A percentile compares a stretch with the other conserved stretches of the same genome.
These are phyloP conservation scores for Diaporthe helianthi DNA, from an alignment of 2,329 filamentous ascomycete genomes.

Conservation along the genomic window DNA sequence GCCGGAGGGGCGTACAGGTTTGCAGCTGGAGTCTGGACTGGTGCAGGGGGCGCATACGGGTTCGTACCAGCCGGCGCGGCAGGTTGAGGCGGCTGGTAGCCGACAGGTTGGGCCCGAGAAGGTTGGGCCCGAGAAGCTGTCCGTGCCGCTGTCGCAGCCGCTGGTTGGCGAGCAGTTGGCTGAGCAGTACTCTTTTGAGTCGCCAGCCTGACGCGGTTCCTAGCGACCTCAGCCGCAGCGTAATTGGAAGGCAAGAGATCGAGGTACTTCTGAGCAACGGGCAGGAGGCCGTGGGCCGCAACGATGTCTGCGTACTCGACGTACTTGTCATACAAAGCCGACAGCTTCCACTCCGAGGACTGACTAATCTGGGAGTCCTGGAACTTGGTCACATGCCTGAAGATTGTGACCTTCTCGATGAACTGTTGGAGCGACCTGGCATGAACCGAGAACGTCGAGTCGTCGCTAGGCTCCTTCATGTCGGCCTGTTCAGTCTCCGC, in stretches of 20 bases:
- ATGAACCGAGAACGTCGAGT: constrained; percentile 90
- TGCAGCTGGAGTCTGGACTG: constrained; percentile 19
- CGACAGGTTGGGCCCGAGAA: constrained; percentile 50
- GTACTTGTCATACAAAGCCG: constrained; percentile 90
- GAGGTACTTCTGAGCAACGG: constrained; percentile 89
- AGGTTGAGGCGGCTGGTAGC: constrained; percentile 58
- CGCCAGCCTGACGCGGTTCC: constrained; percentile 84
- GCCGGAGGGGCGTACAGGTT: constrained; percentile 35
- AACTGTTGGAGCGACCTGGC: constrained; percentile 88
- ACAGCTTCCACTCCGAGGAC: constrained; percentile 85
- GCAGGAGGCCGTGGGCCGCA: constrained; percentile 85
- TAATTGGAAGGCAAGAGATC: constrained; percentile 84
- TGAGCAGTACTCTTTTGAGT: constrained; percentile 64
- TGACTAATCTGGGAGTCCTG: constrained; percentile 76
- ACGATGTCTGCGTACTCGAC: constrained; percentile 96
- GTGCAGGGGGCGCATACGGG: constrained; percentile 44
- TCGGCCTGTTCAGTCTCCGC: constrained; percentile 81
- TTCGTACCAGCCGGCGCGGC: constrained; percentile 40
- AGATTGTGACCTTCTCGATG: constrained; percentile 97
- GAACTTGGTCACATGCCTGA: constrained; percentile 93
- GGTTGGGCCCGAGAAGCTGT: constrained; percentile 48
- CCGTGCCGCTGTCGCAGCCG: constrained; percentile 43
- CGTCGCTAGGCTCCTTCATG: constrained; percentile 71
- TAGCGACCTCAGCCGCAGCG: constrained; percentile 84
- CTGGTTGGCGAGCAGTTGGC: constrained; percentile 44